Conservation (phyloP, 306 rosid genomes). For the Castanea mollissima region DNA sequence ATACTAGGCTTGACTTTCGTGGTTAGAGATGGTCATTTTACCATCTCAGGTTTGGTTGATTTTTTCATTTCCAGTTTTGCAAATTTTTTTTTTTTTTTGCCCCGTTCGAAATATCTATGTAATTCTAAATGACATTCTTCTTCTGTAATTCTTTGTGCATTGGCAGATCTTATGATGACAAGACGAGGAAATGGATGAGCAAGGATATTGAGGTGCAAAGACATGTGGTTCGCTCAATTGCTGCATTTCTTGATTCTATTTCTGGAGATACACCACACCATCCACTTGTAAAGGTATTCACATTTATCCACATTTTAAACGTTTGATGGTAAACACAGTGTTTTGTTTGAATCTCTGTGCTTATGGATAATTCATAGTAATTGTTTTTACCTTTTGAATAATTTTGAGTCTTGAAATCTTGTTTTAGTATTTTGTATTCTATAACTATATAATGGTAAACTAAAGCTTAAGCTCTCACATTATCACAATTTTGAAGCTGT, state of each 20-base stretch:
- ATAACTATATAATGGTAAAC: not conserved
- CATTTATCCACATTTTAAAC: not conserved
- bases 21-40: not conserved
- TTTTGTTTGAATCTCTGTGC: not conserved
- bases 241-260: slow-evolving; percentile 64
- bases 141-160: not conserved
- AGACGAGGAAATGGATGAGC: slow-evolving; percentile 58
- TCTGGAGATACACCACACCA: slow-evolving; percentile 43
- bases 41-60: not conserved
- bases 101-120: too few species aligned
- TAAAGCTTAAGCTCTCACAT: not conserved
- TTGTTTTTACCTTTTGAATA: slow-evolving; percentile 3
- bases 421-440: not conserved
- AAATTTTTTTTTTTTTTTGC: not conserved
- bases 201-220: slow-evolving; percentile 75
- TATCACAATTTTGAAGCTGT: not conserved
- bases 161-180: slow-evolving; percentile 47
- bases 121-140: not conserved
- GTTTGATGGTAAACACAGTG: not conserved
- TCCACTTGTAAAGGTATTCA: slow-evolving; percentile 57
- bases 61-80: not conserved
- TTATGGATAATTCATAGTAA: not conserved
- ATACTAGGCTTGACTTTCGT: not conserved
- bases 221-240: slow-evolving; percentile 56
- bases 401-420: slow-evolving; percentile 8